Evolutionary conservation across 352 stramenopile species (phyloP), one percentile per base, ranked within the genome.

Genomic region (Phytopythium vexans): DNA sequence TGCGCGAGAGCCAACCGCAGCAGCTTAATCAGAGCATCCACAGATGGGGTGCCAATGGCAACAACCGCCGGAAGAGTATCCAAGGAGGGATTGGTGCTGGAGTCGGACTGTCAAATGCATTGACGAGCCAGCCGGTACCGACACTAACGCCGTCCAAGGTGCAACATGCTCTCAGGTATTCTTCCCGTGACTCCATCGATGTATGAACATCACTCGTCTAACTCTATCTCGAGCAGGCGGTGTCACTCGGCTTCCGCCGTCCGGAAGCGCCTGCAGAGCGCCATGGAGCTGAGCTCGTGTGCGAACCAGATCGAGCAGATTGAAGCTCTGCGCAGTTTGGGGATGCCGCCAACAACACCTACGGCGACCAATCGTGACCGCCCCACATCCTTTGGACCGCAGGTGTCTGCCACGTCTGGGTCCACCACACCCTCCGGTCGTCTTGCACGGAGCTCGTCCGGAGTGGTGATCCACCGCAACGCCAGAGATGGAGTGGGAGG

Each of bases 231-330:
- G 47, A 16, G 6, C 14, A 88, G 81, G 47, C 68, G 81, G 16
- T 89, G 78, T 39, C 72, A 83, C 39, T 91, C 81, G 0, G 81
- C 81, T 3, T 89, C 81, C 9, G 68, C 64, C 35, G 68, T 91
- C 9, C 72, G 81, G 14, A 86, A 84, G 49, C 83, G 85, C n/a
- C 70, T 91, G 38, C 67, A 79, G 3, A 51, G 70, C 36, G 78
- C 76, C 1, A 68, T 86, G 21, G 76, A 88, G 36, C 72, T 80
- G 39, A 72, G 77, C 35, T 64, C 49, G 40, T 74, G 49, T 43
- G 63, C 32, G 44, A 70, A 32, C 49, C 76, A 38, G 42, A 60
- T 60, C 14, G 62, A 71, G 31, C 71, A 86, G 47, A 56, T 82
- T 12, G 62, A 70, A 6, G 59, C 66, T 6, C 52, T 88, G 14